Evolutionary conservation across 257 asterid genomes (phyloP), one percentile per base, ranked within the genome.

Genomic region (Orobanche coerulescens): DNA sequence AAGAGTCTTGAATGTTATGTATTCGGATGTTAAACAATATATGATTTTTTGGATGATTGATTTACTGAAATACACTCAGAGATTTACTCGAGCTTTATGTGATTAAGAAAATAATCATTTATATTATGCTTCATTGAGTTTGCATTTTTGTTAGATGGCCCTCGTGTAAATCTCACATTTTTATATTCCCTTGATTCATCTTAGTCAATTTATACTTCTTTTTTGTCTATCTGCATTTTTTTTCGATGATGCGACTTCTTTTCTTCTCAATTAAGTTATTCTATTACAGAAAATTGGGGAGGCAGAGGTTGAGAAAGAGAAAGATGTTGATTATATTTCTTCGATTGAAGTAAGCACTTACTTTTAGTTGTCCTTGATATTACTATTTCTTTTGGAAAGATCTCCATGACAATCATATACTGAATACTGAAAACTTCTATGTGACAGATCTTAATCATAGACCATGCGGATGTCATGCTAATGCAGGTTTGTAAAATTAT

Each of bases 241-340:
- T 44, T 43, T 4, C 0, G 36, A 53, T 54, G 8, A 58, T 52
- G 20, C 30, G 54, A 47, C 12, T 4, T 28, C 54, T 61, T 34
- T 30, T 3, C 36, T 30, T 30, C 20, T 10, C 20, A 47, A 11
- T 10, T 47, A 44, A 46, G 50, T 60, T 68, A 48, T 46, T 56
- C 28, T 74, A 15, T 52, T 74, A 62, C 84, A 92, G 98, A 92
- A 92, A 92, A 86, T 92, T 52, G 94, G 85, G 72, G 94, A 84
- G 72, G 85, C 94, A 24, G 96, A 86, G 73, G 75, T 40, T 20
- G 79, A 60, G 23, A 88, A 84, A 68, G 98, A 82, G 57, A 88
- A 88, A 66, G 95, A 92, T 73, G 81, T 88, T n/a, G 96, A 92
- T 83, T 92, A 84, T 82, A 90, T 92, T 72, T 92, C 98, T 59